Evolutionary conservation across 805 yeast species (phyloP).

Genomic region (Yarrowia sp.): DNA sequence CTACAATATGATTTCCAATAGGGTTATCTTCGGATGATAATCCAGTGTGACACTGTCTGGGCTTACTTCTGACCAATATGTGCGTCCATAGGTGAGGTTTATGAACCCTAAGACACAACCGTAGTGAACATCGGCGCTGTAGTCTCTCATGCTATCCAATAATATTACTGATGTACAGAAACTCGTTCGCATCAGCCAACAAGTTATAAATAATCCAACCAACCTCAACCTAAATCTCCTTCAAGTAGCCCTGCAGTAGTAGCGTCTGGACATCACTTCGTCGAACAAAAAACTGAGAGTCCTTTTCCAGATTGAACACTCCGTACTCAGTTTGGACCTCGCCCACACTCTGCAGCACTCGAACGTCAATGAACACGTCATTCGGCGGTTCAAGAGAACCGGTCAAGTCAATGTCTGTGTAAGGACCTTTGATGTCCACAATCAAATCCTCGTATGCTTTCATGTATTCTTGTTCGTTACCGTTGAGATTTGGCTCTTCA

Average conservation of each 20-base stretch:
- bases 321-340: conserved; percentile 98
- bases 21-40: too few relatives aligned
- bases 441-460: conserved; percentile 68
- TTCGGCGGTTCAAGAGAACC: conserved; percentile 90
- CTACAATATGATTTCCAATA: too few relatives aligned
- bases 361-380: conserved; percentile 87
- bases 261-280: conserved; percentile 91
- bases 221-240: conserved; percentile 50
- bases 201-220: not conserved
- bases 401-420: conserved; percentile 79
- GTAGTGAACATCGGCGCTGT: too few relatives aligned
- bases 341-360: conserved; percentile 92
- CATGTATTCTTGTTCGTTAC: conserved; percentile 75
- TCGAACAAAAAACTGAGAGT: conserved; percentile 91
- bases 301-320: conserved; percentile 86
- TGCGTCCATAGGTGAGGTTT: not conserved
- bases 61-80: not conserved
- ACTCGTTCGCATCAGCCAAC: not conserved
- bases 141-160: not conserved
- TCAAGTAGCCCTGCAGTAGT: conserved; percentile 90
- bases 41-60: too few relatives aligned
- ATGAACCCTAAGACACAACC: too few relatives aligned
- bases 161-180: not conserved
- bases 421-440: conserved; percentile 71
- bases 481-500: conserved; percentile 53